phyloP scores from a whole-genome alignment of 208 protist species.

The Crithidia thermophila region DNA sequence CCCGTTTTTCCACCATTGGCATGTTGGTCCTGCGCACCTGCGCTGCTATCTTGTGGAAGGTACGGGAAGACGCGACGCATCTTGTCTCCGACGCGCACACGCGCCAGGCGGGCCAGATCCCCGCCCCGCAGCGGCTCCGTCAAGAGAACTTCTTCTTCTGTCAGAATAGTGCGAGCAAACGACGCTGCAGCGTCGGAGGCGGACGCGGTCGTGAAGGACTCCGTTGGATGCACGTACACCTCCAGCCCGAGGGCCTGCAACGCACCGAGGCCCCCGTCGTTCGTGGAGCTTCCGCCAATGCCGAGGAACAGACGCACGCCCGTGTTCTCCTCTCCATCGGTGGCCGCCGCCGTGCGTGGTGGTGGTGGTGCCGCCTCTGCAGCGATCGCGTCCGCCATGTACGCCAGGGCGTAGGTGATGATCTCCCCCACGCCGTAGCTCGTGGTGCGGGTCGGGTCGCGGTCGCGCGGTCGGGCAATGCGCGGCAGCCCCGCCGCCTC shows the following conservation, averaged over 20 bases:
- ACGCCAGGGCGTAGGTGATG: conserved; percentile 53
- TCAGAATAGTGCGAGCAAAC: too few species aligned
- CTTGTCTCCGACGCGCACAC: conserved; percentile 29
- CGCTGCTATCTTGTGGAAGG: background rate
- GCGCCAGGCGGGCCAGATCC: conserved; percentile 47
- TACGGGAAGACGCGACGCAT: conserved; percentile 33
- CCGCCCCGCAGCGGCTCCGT: conserved; percentile 50
- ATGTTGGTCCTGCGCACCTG: too few species aligned
- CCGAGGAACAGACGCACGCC: conserved; percentile 64
- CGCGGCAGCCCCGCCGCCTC: conserved; percentile 67
- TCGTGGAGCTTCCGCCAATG: conserved; percentile 84
- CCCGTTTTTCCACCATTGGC: too few species aligned
- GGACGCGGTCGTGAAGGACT: background rate
- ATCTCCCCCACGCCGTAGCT: conserved; percentile 80
- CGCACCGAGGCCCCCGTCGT: conserved; percentile 81
- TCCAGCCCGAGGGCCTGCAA: conserved; percentile 78
- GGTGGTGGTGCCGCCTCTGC: background rate
- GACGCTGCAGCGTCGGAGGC: background rate
- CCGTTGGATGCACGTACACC: conserved; percentile 25
- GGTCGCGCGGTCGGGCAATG: conserved; percentile 35
- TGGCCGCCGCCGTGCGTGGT: background rate
- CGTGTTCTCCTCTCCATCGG: background rate
- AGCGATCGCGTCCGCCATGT: conserved; percentile 35
- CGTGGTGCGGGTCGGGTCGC: conserved; percentile 61
- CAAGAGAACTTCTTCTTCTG: conserved; percentile 27